Base-by-base conservation (phyloP, 2,329 filamentous ascomycete genomes). In the Sporothrix luriei region DNA sequence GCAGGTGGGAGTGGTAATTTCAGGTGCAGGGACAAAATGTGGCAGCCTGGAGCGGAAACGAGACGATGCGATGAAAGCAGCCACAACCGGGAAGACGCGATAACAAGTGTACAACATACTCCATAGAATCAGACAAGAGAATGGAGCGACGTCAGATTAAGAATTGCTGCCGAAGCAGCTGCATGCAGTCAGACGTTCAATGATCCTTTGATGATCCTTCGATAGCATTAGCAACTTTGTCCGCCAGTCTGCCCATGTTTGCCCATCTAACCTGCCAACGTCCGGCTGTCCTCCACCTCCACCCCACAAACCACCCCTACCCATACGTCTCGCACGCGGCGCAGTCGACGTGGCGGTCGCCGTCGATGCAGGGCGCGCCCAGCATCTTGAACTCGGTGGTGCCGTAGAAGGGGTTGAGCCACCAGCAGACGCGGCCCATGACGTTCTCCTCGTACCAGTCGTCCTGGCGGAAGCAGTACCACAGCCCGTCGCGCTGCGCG, bases 361-460 rank as follows among this genome's bases (percentile, higher is more conserved):
- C 68, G 4, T 52, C 46, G 4, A 62, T 29, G n/a, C 57, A 46
- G 13, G 68, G 68, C 46, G 59, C 19, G 33, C 55, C 67, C 26
- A 68, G 66, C 55, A 68, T 68, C 14, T n/a, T 38, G 66, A 51
- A 68, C 19, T 69, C 68, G 3, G 49, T 57, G 4, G 48, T 65
- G 38, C 49, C 33, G 24, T 55, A 65, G 9, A 61, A 49, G 11
- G 66, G 55, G 43, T 68, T 61, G 10, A 51, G 21, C 66, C 66
- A 68, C 54, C 67, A 62, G 26, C 67, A 64, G 19, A 68, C 67
- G 40, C 55, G 67, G 14, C 55, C 55, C 67, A 64, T 68, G 26
- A 54, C 67, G 46, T 68, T 68, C 29, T 68, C 67, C 29, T 40
- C 24, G 46, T 64, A 68, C 67, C 55, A 64, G 26, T 52, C 55